Percentiles rank a stretch among this genome's conserved stretches.
Conservation (phyloP, 2,329 filamentous ascomycete species). For the Esteya vermicola region DNA sequence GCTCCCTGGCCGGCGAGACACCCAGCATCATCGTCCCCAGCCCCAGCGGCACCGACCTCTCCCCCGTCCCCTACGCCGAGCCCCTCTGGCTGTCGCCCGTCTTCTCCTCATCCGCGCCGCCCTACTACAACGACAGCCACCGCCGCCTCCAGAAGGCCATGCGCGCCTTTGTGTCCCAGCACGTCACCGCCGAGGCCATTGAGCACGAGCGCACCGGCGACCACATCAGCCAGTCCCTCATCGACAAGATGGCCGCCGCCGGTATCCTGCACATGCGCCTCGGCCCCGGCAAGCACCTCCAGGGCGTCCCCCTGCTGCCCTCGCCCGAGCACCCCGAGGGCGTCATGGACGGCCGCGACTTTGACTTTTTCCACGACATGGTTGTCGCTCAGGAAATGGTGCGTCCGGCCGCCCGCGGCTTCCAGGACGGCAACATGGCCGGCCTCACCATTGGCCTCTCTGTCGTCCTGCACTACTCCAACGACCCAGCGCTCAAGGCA, state of each 20-base stretch:
- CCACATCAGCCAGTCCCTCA: slow-evolving; percentile 56
- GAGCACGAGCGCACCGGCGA: slow-evolving; percentile 62
- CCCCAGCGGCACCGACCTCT: slow-evolving; percentile 56
- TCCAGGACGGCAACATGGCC: slow-evolving; percentile 76
- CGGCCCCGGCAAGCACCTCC: slow-evolving; percentile 68
- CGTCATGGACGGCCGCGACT: slow-evolving; percentile 61
- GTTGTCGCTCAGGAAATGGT: slow-evolving; percentile 61
- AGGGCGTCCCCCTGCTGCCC: slow-evolving; percentile 49
- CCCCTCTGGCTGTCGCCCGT: slow-evolving; percentile 66
- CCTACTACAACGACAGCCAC: slow-evolving; percentile 66
- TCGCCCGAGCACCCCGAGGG: slow-evolving; percentile 27
- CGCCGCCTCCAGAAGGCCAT: slow-evolving; percentile 52
- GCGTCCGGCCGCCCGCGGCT: slow-evolving; percentile 59
- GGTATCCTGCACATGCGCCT: slow-evolving; percentile 71
- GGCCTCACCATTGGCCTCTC: slow-evolving; percentile 76
- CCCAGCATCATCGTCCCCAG: slow-evolving; percentile 62
- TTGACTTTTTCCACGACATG: slow-evolving; percentile 78
- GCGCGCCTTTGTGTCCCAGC: slow-evolving; percentile 56
- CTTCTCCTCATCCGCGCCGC: slow-evolving; percentile 60
- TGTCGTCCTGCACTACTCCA: slow-evolving; percentile 66
- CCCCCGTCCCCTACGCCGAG: slow-evolving; percentile 69
- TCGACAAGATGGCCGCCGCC: slow-evolving; percentile 62
- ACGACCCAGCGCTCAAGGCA: slow-evolving; percentile 50
- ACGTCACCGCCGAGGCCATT: slow-evolving; percentile 61
- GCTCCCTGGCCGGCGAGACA: slow-evolving; percentile 60